Percentiles rank a stretch among this genome's conserved stretches.
Conservation (phyloP, 495 filamentous ascomycete genomes). For the Aspergillus cavernicola region DNA sequence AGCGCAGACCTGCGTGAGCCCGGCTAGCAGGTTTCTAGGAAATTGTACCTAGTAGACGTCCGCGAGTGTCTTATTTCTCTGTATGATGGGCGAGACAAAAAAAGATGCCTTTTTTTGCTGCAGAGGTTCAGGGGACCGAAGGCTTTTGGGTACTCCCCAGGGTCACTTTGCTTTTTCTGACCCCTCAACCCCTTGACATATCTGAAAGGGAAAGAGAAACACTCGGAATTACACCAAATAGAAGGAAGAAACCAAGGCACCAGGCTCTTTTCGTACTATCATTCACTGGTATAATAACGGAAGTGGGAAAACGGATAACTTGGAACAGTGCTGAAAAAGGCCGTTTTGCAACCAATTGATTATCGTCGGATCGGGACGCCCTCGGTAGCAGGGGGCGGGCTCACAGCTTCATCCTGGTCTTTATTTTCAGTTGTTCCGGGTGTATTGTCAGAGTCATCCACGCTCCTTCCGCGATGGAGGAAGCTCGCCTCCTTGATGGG, state of each 20-base stretch:
- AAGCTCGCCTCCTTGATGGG: slow-evolving; percentile 85
- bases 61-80: neutral
- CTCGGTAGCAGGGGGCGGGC: slow-evolving; percentile 47
- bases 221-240: slow-evolving; percentile 15
- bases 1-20: slow-evolving; percentile 3
- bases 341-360: slow-evolving; percentile 9
- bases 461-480: slow-evolving; percentile 70
- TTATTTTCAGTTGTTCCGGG: slow-evolving; percentile 30
- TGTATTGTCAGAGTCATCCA: slow-evolving; percentile 57
- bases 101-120: neutral
- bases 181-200: neutral
- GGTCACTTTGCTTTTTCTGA: slow-evolving; percentile 4
- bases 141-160: slow-evolving; percentile 3
- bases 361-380: slow-evolving; percentile 62
- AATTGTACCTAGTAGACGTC: neutral
- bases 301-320: slow-evolving; percentile 10
- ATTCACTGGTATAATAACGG: slow-evolving; percentile 18
- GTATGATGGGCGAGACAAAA: neutral
- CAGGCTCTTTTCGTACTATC: slow-evolving; percentile 39
- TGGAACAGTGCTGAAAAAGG: slow-evolving; percentile 4
- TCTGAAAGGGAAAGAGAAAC: neutral
- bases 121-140: neutral
- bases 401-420: slow-evolving; percentile 37
- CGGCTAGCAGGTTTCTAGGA: slow-evolving; percentile 3
- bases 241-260: slow-evolving; percentile 33